Evolutionary conservation across 148 eudicot species (phyloP), one percentile per base, ranked within the genome.

Genomic region (Pouteria glomerata): DNA sequence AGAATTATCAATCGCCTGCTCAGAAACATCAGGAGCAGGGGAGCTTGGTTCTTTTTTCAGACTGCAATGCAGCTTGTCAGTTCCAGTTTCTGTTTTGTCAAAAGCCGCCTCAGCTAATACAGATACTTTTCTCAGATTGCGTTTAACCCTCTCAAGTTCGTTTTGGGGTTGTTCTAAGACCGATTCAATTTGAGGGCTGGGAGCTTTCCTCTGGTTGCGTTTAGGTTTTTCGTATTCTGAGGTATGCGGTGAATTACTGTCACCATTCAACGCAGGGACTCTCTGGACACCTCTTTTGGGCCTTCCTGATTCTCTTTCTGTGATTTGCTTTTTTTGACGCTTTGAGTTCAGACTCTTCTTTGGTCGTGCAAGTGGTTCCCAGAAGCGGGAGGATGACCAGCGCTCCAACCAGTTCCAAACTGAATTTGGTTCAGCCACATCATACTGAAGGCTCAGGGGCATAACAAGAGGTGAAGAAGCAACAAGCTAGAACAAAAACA

Each of bases 91-190:
- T n/a, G n/a, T n/a, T n/a, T n/a, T n/a, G n/a, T n/a, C n/a, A n/a
- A n/a, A n/a, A n/a, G 33, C 39, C 57, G 42, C 42, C 58, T n/a
- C 39, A 35, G 65, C 60, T 79, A 83, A 31, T 80, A 55, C 42
- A 73, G 80, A 60, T 61, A 86, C 87, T 66, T 86, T 83, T 66
- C 89, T 81, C 78, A 86, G 71, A 69, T 68, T 83, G 65, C 89
- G 85, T 39, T 86, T 86, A 27, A 86, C 83, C 81, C 79, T 86
- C 83, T 86, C 85, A 53, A 86, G 77, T 75, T 83, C 89, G 68
- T 51, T 69, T 61, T 79, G 89, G 33, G 87, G 85, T 74, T 77
- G 77, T 62, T 82, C 90, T 56, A 70, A 84, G 55, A 68, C 69
- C 30, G 80, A 19, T 16, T 87, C 88, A 29, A 74, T 37, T 76